Evolutionary conservation across 495 filamentous ascomycete genomes (phyloP).

Genomic region (Xylaria curta): DNA sequence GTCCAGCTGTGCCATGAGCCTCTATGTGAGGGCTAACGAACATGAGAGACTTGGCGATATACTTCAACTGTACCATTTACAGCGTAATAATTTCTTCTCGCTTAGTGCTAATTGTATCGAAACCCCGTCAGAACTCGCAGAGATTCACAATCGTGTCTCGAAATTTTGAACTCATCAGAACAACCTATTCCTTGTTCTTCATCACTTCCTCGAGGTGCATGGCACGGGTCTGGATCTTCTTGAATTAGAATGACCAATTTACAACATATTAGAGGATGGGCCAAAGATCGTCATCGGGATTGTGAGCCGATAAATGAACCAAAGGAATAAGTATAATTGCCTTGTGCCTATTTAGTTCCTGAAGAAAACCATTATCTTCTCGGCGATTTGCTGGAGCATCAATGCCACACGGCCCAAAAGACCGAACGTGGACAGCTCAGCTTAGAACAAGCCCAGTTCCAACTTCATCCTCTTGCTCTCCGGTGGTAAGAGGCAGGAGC

Average conservation of each 20-base stretch:
- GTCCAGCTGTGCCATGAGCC: no score
- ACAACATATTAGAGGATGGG: slow-evolving; percentile 2
- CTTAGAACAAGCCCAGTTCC: slow-evolving; percentile 57
- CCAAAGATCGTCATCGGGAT: slow-evolving; percentile 6
- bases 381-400: slow-evolving; percentile 48
- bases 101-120: no score
- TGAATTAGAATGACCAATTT: slow-evolving; percentile 10
- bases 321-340: slow-evolving; percentile 2
- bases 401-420: slow-evolving; percentile 66
- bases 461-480: slow-evolving; percentile 71
- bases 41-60: no score
- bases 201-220: neutral
- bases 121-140: no score
- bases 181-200: neutral
- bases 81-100: no score
- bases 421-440: slow-evolving; percentile 65
- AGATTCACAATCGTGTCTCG: neutral
- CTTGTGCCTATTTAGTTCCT: slow-evolving; percentile 10
- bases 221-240: neutral
- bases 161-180: neutral
- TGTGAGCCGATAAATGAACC: slow-evolving; percentile 1
- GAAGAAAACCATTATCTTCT: slow-evolving; percentile 75
- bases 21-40: no score
- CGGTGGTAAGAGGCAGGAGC: slow-evolving; percentile 69
- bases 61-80: no score